Conservation (phyloP, 2,329 filamentous ascomycete genomes). For the Herpotrichia juniperi region DNA sequence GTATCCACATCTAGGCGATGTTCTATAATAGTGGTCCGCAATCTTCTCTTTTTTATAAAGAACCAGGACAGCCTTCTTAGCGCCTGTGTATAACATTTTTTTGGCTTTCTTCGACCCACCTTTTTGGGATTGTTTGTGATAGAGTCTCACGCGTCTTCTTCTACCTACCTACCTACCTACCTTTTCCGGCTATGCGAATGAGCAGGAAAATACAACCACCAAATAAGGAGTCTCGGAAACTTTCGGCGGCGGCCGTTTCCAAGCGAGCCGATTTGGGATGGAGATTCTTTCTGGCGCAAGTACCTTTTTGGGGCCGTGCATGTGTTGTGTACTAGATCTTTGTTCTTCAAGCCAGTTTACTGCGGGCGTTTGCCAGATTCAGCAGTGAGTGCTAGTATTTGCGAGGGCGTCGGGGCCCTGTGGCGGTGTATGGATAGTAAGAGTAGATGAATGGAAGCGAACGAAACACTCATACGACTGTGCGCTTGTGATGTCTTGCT, state of each 20-base stretch:
- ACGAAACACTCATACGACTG: no score
- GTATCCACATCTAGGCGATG: conserved; percentile 42
- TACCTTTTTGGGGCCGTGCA: not conserved
- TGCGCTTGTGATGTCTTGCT: no score
- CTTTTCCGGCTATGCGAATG: no score
- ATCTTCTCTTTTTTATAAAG: not conserved
- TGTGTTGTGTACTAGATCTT: conserved; percentile 18
- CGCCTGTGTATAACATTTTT: not conserved
- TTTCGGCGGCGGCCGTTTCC: not conserved
- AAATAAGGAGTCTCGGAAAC: not conserved
- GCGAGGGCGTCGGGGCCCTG: not conserved
- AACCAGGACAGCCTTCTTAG: not conserved
- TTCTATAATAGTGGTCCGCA: not conserved
- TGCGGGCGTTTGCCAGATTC: not conserved
- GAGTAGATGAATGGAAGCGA: not conserved
- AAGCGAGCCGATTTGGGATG: not conserved
- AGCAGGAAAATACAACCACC: no score
- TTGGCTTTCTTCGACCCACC: not conserved
- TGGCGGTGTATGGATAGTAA: not conserved
- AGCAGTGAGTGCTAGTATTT: not conserved
- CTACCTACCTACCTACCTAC: no score
- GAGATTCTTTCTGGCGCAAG: not conserved
- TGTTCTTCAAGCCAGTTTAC: not conserved
- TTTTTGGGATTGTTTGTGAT: not conserved
- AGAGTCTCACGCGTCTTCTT: no score